Evolutionary conservation across 1,139 yeast genomes (phyloP), one percentile per base, ranked within the genome.

Genomic region (Protomyces gravidus): DNA sequence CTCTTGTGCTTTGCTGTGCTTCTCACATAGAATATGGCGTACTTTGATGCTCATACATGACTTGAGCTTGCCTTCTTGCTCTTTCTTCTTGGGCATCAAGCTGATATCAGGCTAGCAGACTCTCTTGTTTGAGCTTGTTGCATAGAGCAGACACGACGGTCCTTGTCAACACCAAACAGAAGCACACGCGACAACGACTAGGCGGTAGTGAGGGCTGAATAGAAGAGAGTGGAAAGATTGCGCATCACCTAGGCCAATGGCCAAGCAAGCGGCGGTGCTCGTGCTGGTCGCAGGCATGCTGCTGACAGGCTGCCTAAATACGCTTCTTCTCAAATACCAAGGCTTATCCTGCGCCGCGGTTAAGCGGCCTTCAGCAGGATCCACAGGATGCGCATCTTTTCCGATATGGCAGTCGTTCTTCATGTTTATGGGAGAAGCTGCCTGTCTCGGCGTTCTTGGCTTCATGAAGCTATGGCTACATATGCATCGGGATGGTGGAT

Each of bases 341-440:
- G 95, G 86, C 69, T 81, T 45, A n/a, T 13, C 32, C 6, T 53
- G 58, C 26, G 33, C 21, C 7, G 46, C 32, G 5, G 40, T n/a
- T 2, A 25, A 17, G 13, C 17, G 33, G n/a, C 23, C 13, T n/a
- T 33, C 36, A n/a, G 17, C 13, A 5, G 9, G 28, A 6, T 26
- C 39, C 19, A 33, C 30, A n/a, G 58, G 58, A 7, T 53, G 58
- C 28, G 58, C 58, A 19, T 46, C 58, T 3, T 53, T 53, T 26
- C 58, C 58, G 9, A 89, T 85, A 2, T 72, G 86, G 47, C 95
- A 86, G 69, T 84, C 94, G 0, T 74, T 85, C 30, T 94, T 86
- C 70, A 86, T 86, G 95, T 86, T 86, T 68, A 70, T 85, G 3
- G 95, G 94, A 21, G 95, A 86, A 67, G 71, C 80, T 52, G 71